phyloP scores from a whole-genome alignment of 23 red algal genomes.

The Gracilaria gracilis region DNA sequence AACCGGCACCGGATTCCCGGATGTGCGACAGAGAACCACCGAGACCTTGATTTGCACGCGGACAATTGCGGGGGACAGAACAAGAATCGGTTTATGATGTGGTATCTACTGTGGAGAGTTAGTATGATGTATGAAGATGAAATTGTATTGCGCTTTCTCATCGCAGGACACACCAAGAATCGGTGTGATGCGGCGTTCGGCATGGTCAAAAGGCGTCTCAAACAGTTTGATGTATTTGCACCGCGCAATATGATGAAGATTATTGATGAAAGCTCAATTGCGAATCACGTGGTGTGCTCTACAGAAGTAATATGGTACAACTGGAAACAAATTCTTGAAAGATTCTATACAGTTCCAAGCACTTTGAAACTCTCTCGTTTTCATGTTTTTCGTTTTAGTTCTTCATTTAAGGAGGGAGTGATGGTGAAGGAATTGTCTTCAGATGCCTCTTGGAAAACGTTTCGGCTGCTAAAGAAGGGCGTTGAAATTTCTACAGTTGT shows the following conservation, averaged over 20 bases:
- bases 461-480: no score
- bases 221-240: slow-evolving; percentile 1
- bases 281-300: background rate
- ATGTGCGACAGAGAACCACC: background rate
- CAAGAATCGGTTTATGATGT: slow-evolving; percentile 35
- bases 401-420: background rate
- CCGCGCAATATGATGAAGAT: slow-evolving; percentile 27
- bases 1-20: no score
- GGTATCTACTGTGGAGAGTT: background rate
- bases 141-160: slow-evolving; percentile 32
- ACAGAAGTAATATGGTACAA: background rate
- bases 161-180: slow-evolving; percentile 35
- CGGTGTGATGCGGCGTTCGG: background rate
- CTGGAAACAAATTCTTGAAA: slow-evolving; percentile 2
- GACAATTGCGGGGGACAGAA: slow-evolving; percentile 36
- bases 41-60: slow-evolving; percentile 34
- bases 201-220: background rate
- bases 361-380: background rate
- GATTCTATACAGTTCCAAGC: slow-evolving; percentile 3
- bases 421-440: background rate
- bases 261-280: background rate
- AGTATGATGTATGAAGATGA: background rate
- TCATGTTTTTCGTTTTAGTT: background rate
- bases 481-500: no score
- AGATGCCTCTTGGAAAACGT: background rate